Conservation (phyloP, 139 green algal species). For the Limnomonas spitsbergensis region DNA sequence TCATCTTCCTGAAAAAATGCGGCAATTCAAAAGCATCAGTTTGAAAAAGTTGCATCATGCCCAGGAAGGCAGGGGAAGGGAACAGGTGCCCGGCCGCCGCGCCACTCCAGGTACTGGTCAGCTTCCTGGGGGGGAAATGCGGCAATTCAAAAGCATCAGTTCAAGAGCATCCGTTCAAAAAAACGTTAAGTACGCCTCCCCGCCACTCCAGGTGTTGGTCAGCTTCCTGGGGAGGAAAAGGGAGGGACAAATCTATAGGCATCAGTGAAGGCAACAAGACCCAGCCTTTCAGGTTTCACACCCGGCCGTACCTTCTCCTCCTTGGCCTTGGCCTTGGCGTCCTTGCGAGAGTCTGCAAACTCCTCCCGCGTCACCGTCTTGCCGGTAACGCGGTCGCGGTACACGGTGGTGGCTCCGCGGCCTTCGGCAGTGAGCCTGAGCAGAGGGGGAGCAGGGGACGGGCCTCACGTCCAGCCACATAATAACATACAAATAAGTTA, state of each 20-base stretch:
- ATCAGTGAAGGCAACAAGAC: too few species aligned
- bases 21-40: too few species aligned
- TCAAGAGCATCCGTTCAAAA: too few species aligned
- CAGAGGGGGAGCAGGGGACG: background rate
- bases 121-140: slow-evolving; percentile 30
- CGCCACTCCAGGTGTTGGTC: too few species aligned
- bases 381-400: slow-evolving; percentile 66
- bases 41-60: too few species aligned
- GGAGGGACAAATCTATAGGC: too few species aligned
- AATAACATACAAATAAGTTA: too few species aligned
- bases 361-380: slow-evolving; percentile 53
- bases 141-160: background rate
- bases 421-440: slow-evolving; percentile 37
- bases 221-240: too few species aligned
- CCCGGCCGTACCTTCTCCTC: slow-evolving; percentile 43
- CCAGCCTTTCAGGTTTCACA: too few species aligned
- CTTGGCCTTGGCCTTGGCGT: slow-evolving; percentile 36
- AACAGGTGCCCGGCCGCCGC: slow-evolving; percentile 64
- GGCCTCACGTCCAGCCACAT: slow-evolving; percentile 4
- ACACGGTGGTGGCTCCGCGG: slow-evolving; percentile 63
- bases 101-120: slow-evolving; percentile 66
- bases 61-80: too few species aligned
- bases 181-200: too few species aligned
- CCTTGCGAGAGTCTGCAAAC: slow-evolving; percentile 36
- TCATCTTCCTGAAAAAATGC: too few species aligned